Percentiles rank a stretch among this genome's conserved stretches.
These are phyloP conservation scores for Hypoxylon rubiginosum DNA, from an alignment of 2,329 filamentous ascomycete genomes.

Conservation along the genomic window DNA sequence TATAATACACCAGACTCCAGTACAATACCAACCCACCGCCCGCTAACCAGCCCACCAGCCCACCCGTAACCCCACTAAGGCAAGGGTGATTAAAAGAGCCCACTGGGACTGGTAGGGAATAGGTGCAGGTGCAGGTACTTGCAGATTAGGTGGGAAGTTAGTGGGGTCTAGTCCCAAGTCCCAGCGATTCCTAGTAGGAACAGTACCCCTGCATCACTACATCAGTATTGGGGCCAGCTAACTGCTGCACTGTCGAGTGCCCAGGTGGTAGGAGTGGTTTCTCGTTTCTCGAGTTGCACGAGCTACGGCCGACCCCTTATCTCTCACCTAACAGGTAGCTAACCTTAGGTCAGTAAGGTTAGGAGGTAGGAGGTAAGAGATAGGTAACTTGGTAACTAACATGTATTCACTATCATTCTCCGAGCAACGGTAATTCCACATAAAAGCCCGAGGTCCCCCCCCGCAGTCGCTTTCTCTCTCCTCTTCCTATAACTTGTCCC, in stretches of 20 bases:
- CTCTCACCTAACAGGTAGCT: slow-evolving; percentile 12
- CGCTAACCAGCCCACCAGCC: slow-evolving; percentile 20
- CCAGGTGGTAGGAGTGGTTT: no score
- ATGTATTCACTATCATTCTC: slow-evolving; percentile 12
- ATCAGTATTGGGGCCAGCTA: slow-evolving; percentile 3
- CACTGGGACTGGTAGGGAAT: not conserved
- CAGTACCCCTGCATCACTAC: not conserved
- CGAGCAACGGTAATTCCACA: slow-evolving; percentile 38
- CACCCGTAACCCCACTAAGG: slow-evolving; percentile 16
- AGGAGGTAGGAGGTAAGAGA: no score
- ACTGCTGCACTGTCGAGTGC: no score
- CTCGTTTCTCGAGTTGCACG: slow-evolving; percentile 32
- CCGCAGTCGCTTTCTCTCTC: slow-evolving; percentile 32
- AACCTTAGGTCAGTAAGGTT: not conserved
- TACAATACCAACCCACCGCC: no score
- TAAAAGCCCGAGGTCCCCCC: slow-evolving; percentile 40
- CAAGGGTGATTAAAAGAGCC: not conserved
- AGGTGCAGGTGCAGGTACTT: slow-evolving; percentile 7
- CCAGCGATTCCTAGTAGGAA: slow-evolving; percentile 5
- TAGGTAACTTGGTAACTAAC: slow-evolving; percentile 11
- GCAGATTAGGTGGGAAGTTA: not conserved
- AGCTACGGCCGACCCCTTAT: slow-evolving; percentile 35
- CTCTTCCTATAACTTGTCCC: slow-evolving; percentile 18
- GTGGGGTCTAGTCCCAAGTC: slow-evolving; percentile 18
- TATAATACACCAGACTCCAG: not conserved